phyloP scores from a whole-genome alignment of 495 filamentous ascomycete species.

The Tuber microsphaerosporum region DNA sequence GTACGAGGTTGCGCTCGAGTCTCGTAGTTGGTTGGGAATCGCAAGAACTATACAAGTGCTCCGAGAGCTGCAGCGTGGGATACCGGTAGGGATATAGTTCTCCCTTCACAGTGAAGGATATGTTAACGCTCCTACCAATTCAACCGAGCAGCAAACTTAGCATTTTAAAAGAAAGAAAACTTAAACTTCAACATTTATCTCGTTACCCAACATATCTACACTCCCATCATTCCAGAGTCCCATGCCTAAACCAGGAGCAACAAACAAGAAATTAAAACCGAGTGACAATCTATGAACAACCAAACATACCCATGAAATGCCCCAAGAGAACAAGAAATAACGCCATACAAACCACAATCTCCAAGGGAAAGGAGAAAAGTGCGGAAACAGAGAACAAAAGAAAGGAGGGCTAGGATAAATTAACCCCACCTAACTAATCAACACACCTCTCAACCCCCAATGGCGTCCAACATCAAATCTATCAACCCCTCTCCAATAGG shows the following conservation, averaged over 20 bases:
- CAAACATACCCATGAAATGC: not conserved
- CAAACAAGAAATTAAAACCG: not conserved
- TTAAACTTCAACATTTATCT: not conserved
- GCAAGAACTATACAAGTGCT: not conserved
- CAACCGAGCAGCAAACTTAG: no score
- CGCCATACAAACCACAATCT: not conserved
- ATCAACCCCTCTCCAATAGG: not conserved
- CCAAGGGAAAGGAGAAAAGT: not conserved
- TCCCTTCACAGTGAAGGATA: not conserved
- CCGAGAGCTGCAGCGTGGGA: not conserved
- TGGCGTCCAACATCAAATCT: not conserved
- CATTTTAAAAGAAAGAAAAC: not conserved
- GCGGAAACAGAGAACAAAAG: no score
- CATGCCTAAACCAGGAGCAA: not conserved
- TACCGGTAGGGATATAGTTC: not conserved
- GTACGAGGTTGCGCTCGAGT: not conserved
- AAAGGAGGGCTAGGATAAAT: not conserved
- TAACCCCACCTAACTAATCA: not conserved
- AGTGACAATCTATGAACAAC: not conserved
- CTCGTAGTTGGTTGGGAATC: not conserved
- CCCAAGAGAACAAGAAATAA: not conserved
- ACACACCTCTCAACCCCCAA: not conserved
- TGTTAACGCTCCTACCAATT: not conserved
- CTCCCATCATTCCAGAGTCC: not conserved
- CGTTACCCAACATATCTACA: not conserved